Evolutionary conservation across 805 yeast species (phyloP).

Genomic region (Candida nonsorbophila): DNA sequence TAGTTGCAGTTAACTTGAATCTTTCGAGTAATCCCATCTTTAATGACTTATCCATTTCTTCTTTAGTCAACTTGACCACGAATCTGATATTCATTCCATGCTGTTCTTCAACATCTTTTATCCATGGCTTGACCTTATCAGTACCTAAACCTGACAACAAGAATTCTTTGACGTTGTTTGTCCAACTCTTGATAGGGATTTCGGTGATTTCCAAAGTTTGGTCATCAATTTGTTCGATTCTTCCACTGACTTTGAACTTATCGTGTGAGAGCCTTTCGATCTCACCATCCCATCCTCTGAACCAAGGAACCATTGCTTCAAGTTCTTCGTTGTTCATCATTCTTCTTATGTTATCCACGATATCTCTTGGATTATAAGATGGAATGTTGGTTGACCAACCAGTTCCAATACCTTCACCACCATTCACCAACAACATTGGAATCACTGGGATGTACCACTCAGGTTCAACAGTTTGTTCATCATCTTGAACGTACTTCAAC

Average conservation of each 20-base stretch:
- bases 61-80: slow-evolving; percentile 64
- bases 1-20: slow-evolving; percentile 67
- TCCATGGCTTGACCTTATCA: slow-evolving; percentile 77
- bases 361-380: slow-evolving; percentile 79
- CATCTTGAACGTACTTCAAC: slow-evolving; percentile 79
- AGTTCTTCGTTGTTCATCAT: slow-evolving; percentile 69
- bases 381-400: slow-evolving; percentile 98
- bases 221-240: slow-evolving; percentile 73
- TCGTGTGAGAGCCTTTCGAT: slow-evolving; percentile 62
- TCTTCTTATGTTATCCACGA: slow-evolving; percentile 67
- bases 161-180: slow-evolving; percentile 81
- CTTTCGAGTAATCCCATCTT: slow-evolving; percentile 76
- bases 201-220: slow-evolving; percentile 85
- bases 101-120: slow-evolving; percentile 91
- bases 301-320: slow-evolving; percentile 86
- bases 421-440: slow-evolving; percentile 93
- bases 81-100: slow-evolving; percentile 81
- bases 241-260: slow-evolving; percentile 72
- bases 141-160: slow-evolving; percentile 71
- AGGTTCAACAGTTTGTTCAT: slow-evolving; percentile 91
- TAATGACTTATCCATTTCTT: slow-evolving; percentile 78
- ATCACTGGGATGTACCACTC: slow-evolving; percentile 92
- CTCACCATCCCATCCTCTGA: slow-evolving; percentile 88
- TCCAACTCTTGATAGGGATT: slow-evolving; percentile 91
- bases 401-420: slow-evolving; percentile 97